Evolutionary conservation across 805 yeast species (phyloP), one percentile per base, ranked within the genome.

Genomic region (Candida boidinii): DNA sequence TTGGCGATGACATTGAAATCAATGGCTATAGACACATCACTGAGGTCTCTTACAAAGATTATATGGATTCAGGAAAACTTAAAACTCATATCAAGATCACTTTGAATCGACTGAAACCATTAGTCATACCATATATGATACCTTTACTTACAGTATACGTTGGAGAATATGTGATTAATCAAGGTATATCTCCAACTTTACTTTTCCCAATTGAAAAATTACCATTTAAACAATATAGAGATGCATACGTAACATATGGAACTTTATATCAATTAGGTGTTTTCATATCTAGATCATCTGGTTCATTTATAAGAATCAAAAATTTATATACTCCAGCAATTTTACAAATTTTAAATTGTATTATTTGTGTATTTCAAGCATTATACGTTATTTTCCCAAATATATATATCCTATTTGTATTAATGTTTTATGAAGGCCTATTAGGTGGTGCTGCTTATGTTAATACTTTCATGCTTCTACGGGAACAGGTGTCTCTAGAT

Each of bases 211-310:
- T 86, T 4, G 72, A 75, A 1, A 66, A 71, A 17, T 66, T 80
- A 52, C 94, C 94, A 3, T 83, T 87, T 47, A 48, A 58, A 2
- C 59, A 70, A 14, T 85, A 71, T 52, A 68, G 96, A 41, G 97
- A 90, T 46, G 80, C 84, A 4, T 90, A 90, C 53, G 97, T 90
- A 11, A 76, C 86, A 1, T 90, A 90, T 50, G 94, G 95, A 7
- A 79, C 94, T 4, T 54, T 88, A 4, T 90, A 90, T 47, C 97
- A 90, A 53, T 51, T 86, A 4, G 98, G 98, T 7, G 98, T 90
- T 0, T 87, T 90, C 48, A 70, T 90, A 2, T 86, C 96, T 3
- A 64, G 97, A 36, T 84, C 96, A 0, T 84, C 95, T 1, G 78
- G 84, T 0, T 64, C 76, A 3, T 62, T 79, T 36, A 45, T 83